phyloP scores from a whole-genome alignment of 768 basidiomycete genomes.

The Panaeolus papilionaceus region DNA sequence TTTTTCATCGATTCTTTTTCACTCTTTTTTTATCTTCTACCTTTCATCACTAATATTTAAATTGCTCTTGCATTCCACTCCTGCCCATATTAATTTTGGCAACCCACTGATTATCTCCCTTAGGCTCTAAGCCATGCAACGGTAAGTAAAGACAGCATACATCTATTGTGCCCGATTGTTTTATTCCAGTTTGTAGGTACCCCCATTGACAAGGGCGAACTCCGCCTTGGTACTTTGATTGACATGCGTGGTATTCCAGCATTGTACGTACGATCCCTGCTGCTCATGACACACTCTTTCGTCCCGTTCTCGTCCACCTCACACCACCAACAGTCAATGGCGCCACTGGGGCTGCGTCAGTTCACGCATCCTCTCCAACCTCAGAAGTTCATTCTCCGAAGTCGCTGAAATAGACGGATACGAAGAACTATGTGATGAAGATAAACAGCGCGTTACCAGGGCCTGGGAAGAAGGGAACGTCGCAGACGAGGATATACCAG shows the following conservation, averaged over 20 bases:
- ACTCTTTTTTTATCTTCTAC: constrained; percentile 10
- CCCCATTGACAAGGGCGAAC: constrained; percentile 69
- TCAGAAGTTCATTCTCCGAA: constrained; percentile 64
- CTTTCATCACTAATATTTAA: constrained; percentile 7
- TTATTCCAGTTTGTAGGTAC: constrained; percentile 53
- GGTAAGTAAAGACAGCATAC: constrained; percentile 47
- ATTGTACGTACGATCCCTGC: constrained; percentile 51
- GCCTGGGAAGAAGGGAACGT: constrained; percentile 84
- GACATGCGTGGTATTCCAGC: constrained; percentile 73
- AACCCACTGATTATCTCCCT: constrained; percentile 1
- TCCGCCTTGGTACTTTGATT: constrained; percentile 78
- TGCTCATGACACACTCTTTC: not conserved
- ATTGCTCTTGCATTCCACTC: not conserved
- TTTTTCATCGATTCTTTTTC: too few relatives aligned
- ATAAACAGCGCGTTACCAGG: constrained; percentile 70
- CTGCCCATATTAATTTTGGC: constrained; percentile 20
- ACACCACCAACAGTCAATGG: constrained; percentile 60
- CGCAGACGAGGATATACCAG: constrained; percentile 84
- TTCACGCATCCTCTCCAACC: constrained; percentile 69
- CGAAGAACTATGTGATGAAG: constrained; percentile 73
- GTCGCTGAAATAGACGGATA: constrained; percentile 87
- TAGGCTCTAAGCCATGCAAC: constrained; percentile 79
- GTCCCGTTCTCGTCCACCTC: not conserved
- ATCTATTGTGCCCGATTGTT: not conserved
- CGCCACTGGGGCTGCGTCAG: constrained; percentile 94